These are phyloP conservation scores for Talaromyces islandicus DNA, from an alignment of 2,329 filamentous ascomycete genomes.

Conservation along the genomic window DNA sequence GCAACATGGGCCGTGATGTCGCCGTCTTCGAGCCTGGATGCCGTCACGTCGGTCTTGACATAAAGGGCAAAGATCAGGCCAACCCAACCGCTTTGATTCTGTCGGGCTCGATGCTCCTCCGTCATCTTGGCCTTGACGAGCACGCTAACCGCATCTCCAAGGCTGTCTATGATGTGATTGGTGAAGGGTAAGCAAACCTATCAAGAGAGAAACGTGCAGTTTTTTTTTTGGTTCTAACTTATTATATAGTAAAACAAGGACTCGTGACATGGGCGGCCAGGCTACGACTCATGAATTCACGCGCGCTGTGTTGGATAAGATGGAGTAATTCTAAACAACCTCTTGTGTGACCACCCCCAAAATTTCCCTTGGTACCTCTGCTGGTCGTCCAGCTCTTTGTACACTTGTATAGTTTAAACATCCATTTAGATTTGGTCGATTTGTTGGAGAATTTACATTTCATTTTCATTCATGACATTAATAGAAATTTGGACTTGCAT, in stretches of 20 bases:
- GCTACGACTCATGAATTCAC: constrained; percentile 93
- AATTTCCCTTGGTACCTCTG: not conserved
- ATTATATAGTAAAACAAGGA: constrained; percentile 66
- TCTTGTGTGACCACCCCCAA: not conserved
- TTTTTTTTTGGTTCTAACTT: constrained; percentile 34
- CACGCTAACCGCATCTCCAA: constrained; percentile 98
- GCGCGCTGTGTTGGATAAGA: constrained; percentile 85
- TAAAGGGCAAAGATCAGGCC: constrained; percentile 99
- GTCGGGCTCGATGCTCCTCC: constrained; percentile 92
- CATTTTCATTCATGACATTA: not conserved
- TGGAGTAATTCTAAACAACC: constrained; percentile 58
- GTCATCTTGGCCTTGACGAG: constrained; percentile 94
- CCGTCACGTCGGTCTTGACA: constrained; percentile 98
- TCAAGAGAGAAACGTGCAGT: not conserved
- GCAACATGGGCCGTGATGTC: constrained; percentile 98
- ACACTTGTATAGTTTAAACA: constrained; percentile 8
- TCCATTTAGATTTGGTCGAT: not conserved
- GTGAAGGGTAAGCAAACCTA: constrained; percentile 65
- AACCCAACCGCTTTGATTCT: constrained; percentile 96
- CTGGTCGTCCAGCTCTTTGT: constrained; percentile 7
- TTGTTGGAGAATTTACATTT: not conserved
- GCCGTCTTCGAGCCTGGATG: constrained; percentile 98
- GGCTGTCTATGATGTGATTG: constrained; percentile 69
- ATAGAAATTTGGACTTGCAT: not conserved
- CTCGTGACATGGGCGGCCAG: constrained; percentile 91